Evolutionary conservation across 2,329 filamentous ascomycete species (phyloP).

Genomic region (Gaeumannomyces sp.): DNA sequence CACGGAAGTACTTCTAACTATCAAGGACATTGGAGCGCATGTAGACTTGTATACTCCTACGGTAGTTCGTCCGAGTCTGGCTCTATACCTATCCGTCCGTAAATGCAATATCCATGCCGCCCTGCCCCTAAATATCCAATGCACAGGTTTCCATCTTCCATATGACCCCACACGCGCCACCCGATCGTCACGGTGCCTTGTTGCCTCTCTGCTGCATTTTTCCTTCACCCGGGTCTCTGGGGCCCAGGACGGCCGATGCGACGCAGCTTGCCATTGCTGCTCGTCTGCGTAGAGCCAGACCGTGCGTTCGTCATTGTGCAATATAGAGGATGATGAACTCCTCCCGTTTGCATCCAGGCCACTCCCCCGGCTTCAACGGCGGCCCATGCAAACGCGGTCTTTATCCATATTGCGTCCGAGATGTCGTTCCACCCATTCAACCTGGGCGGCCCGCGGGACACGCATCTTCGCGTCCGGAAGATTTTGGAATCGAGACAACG

Average conservation of each 20-base stretch:
- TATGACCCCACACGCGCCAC: neutral
- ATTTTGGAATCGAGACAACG: neutral
- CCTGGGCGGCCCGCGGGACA: neutral
- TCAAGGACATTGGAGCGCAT: neutral
- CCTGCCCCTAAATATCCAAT: neutral
- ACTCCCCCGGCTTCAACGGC: neutral
- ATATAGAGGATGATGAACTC: neutral
- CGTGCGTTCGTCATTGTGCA: neutral
- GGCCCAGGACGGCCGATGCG: neutral
- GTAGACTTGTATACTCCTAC: neutral
- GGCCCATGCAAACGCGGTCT: neutral
- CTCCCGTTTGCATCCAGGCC: neutral
- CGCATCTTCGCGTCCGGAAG: neutral
- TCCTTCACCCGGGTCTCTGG: neutral
- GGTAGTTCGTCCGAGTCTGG: neutral
- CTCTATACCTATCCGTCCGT: neutral
- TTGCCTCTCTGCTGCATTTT: neutral
- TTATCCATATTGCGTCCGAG: neutral
- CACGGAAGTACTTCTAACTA: neutral
- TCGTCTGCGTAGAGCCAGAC: neutral
- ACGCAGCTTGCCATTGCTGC: neutral
- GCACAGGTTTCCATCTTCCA: neutral
- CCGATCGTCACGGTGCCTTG: neutral
- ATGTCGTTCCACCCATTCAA: neutral
- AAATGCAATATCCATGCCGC: neutral